A percentile compares a stretch with the other conserved stretches of the same genome.
Evolutionary conservation across 495 filamentous ascomycete genomes (phyloP).

Genomic region (Clavariopsis aquatica): DNA sequence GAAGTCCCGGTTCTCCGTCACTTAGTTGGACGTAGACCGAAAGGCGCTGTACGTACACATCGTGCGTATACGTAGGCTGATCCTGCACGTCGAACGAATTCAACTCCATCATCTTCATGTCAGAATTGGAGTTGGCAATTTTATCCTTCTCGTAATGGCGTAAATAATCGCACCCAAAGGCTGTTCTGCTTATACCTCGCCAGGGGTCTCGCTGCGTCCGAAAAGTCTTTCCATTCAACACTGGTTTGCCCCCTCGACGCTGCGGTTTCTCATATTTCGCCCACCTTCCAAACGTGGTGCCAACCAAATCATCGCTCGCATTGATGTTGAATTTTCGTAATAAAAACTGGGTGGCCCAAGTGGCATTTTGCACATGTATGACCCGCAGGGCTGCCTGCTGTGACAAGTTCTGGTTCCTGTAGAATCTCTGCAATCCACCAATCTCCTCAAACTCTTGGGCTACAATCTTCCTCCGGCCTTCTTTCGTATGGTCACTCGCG

Average conservation of each 20-base stretch:
- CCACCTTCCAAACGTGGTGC: constrained; percentile 54
- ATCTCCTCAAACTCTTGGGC: constrained; percentile 54
- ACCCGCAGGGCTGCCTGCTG: constrained; percentile 49
- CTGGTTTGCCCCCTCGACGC: constrained; percentile 52
- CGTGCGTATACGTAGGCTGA: constrained; percentile 46
- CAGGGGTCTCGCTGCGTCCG: constrained; percentile 55
- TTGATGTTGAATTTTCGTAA: constrained; percentile 58
- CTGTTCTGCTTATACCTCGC: constrained; percentile 52
- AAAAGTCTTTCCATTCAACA: constrained; percentile 54
- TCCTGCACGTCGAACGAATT: constrained; percentile 51
- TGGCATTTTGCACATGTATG: constrained; percentile 59
- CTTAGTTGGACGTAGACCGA: constrained; percentile 43
- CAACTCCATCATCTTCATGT: constrained; percentile 53
- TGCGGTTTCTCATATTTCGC: constrained; percentile 51
- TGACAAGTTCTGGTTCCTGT: constrained; percentile 41
- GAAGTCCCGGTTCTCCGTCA: constrained; percentile 37
- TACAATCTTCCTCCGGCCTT: constrained; percentile 48
- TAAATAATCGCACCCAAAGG: constrained; percentile 58
- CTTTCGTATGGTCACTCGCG: constrained; percentile 15
- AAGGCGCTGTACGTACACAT: constrained; percentile 51
- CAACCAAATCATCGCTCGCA: constrained; percentile 49
- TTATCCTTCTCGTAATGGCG: constrained; percentile 44
- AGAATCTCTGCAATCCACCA: constrained; percentile 48
- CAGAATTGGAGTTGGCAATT: constrained; percentile 21
- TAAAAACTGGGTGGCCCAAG: constrained; percentile 54